phyloP scores from a whole-genome alignment of 371 early-diverging fungal species.

The Lichtheimia ornata region DNA sequence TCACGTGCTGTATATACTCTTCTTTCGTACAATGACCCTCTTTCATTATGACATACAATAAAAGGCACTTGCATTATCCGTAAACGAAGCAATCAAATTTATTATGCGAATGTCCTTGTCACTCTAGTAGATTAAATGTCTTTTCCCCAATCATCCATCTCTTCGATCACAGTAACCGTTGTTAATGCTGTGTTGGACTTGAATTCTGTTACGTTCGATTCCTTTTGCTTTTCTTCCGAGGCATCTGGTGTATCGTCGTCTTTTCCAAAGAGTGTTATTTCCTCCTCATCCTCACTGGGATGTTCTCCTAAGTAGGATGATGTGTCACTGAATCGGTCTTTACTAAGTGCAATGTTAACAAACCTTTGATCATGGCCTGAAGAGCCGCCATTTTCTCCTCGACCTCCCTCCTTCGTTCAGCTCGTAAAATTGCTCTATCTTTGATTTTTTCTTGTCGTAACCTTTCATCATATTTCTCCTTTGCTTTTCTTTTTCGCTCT shows the following conservation, averaged over 20 bases:
- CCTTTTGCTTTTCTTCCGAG: constrained; percentile 22
- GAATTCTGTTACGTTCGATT: constrained; percentile 54
- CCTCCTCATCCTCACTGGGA: constrained; percentile 5
- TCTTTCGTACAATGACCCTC: too few species aligned
- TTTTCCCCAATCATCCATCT: constrained; percentile 49
- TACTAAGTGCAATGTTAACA: neutral
- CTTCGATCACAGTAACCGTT: constrained; percentile 74
- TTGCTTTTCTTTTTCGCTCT: constrained; percentile 65
- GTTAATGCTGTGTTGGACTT: constrained; percentile 60
- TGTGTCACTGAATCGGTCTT: neutral
- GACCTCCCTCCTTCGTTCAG: constrained; percentile 44
- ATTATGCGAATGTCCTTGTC: too few species aligned
- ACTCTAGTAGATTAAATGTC: neutral
- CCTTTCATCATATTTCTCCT: constrained; percentile 52
- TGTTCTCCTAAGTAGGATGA: too few species aligned
- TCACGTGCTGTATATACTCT: too few species aligned
- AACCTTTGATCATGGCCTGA: constrained; percentile 41
- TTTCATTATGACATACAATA: too few species aligned
- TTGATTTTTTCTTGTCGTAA: constrained; percentile 58
- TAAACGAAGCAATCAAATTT: too few species aligned
- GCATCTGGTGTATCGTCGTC: constrained; percentile 14
- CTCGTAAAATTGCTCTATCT: constrained; percentile 51
- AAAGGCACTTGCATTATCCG: too few species aligned
- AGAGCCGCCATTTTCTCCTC: constrained; percentile 49
- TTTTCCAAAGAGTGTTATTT: neutral